Conservation (phyloP, 1,139 yeast species). For the Protomyces macrosporus region DNA sequence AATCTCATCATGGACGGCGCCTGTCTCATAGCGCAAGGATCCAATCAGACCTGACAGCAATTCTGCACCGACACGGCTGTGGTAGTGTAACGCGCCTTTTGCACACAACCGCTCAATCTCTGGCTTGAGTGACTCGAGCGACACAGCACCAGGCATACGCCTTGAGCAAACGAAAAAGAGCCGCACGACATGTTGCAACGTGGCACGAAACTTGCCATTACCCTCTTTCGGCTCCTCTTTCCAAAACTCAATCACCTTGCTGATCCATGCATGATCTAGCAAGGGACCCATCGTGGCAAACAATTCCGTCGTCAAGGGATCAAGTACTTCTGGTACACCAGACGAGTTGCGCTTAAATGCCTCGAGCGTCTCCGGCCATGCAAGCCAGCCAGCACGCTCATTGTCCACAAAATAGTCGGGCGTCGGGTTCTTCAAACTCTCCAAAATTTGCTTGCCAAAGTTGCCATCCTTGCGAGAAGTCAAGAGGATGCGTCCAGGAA, state of each 20-base stretch:
- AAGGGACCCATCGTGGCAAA: constrained; percentile 46
- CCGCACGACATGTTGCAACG: constrained; percentile 30
- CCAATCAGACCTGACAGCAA: constrained; percentile 38
- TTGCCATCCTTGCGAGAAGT: constrained; percentile 42
- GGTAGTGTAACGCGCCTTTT: constrained; percentile 31
- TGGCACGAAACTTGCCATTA: constrained; percentile 36
- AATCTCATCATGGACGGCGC: constrained; percentile 32
- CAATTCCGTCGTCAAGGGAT: constrained; percentile 43
- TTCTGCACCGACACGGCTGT: constrained; percentile 43
- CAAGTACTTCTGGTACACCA: constrained; percentile 40
- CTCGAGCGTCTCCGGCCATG: constrained; percentile 61
- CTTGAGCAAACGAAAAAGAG: constrained; percentile 21
- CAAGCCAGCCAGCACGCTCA: constrained; percentile 63
- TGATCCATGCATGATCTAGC: constrained; percentile 58
- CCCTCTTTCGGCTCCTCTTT: constrained; percentile 40
- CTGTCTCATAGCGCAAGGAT: constrained; percentile 33
- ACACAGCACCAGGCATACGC: constrained; percentile 22
- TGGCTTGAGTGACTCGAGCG: constrained; percentile 23
- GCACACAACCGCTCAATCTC: constrained; percentile 23
- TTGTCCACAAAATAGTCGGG: constrained; percentile 42
- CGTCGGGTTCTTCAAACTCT: constrained; percentile 49
- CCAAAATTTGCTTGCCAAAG: constrained; percentile 46
- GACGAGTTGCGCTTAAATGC: constrained; percentile 43
- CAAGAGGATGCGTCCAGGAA: constrained; percentile 43
- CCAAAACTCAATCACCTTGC: constrained; percentile 47